Evolutionary conservation across 345 rosid species (phyloP).

Genomic region (Gossypium arboreum): DNA sequence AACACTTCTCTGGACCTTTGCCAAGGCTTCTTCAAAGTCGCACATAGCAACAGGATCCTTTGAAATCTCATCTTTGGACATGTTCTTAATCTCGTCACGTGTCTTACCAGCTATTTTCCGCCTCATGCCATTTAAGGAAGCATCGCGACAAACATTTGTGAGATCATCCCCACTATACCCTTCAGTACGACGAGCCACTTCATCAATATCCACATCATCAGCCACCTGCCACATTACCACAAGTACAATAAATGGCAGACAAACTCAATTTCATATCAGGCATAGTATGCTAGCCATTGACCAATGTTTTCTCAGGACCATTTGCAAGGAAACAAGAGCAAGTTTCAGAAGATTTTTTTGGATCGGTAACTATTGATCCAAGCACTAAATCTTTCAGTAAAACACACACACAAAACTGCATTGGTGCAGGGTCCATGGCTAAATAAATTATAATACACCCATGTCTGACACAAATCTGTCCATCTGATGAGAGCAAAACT

Average conservation of each 20-base stretch:
- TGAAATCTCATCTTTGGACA: conserved; percentile 97
- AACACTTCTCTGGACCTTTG: conserved; percentile 93
- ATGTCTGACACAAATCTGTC: not conserved
- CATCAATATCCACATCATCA: conserved; percentile 79
- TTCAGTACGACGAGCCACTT: conserved; percentile 81
- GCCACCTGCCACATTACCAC: conserved; percentile 55
- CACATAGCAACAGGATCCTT: conserved; percentile 98
- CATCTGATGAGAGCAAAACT: too few species aligned
- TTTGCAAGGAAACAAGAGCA: not conserved
- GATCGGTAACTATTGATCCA: not conserved
- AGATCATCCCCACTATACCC: conserved; percentile 99
- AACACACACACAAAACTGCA: not conserved
- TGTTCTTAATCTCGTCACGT: conserved; percentile 95
- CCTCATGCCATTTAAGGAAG: conserved; percentile 98
- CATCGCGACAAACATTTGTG: conserved; percentile 95
- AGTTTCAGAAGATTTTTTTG: not conserved
- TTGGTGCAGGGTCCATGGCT: not conserved
- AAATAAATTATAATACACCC: not conserved
- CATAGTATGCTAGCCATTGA: not conserved
- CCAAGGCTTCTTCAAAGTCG: conserved; percentile 95
- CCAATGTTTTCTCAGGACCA: not conserved
- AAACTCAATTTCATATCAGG: not conserved
- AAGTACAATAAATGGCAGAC: not conserved
- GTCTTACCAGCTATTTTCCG: conserved; percentile 99
- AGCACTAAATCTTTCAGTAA: not conserved